Percentiles rank a stretch among this genome's conserved stretches.
These are phyloP conservation scores for Laburnicola sp. DNA, from an alignment of 2,329 filamentous ascomycete species.

Conservation along the genomic window DNA sequence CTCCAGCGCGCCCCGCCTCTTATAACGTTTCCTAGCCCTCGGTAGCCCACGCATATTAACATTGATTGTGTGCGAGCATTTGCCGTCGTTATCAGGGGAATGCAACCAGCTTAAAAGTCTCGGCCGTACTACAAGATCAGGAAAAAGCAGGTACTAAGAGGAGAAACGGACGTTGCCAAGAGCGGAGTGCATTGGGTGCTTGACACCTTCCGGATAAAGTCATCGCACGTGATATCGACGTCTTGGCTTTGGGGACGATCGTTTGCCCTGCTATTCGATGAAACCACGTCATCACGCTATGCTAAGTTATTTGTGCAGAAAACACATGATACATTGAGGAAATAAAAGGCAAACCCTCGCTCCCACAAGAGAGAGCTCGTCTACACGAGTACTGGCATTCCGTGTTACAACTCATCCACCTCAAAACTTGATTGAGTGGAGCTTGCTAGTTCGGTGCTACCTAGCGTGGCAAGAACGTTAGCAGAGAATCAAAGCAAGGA, in stretches of 20 bases:
- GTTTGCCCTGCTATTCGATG: too few relatives aligned
- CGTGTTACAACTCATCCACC: too few relatives aligned
- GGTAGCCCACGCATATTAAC: constrained; percentile 8
- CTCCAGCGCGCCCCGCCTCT: background rate
- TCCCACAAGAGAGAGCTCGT: too few relatives aligned
- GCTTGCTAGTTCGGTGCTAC: too few relatives aligned
- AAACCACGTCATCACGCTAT: too few relatives aligned
- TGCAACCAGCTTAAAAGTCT: constrained; percentile 23
- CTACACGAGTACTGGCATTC: too few relatives aligned
- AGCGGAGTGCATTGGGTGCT: constrained; percentile 11
- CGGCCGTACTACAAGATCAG: constrained; percentile 25
- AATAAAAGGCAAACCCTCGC: too few relatives aligned
- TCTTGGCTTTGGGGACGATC: background rate
- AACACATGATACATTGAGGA: too few relatives aligned
- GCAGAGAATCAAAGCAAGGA: too few relatives aligned
- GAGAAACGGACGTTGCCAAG: constrained; percentile 32
- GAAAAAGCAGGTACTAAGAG: constrained; percentile 40
- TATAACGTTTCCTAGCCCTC: constrained; percentile 12
- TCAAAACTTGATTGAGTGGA: too few relatives aligned
- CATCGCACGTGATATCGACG: constrained; percentile 18
- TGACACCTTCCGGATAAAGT: constrained; percentile 36
- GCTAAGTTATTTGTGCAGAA: too few relatives aligned
- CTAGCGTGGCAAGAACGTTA: too few relatives aligned
- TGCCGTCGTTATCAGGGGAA: constrained; percentile 13
- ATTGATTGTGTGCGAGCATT: constrained; percentile 17